A percentile compares a stretch with the other conserved stretches of the same genome.
Conservation (phyloP, 768 basidiomycete genomes). For the Hysterangium stoloniferum region DNA sequence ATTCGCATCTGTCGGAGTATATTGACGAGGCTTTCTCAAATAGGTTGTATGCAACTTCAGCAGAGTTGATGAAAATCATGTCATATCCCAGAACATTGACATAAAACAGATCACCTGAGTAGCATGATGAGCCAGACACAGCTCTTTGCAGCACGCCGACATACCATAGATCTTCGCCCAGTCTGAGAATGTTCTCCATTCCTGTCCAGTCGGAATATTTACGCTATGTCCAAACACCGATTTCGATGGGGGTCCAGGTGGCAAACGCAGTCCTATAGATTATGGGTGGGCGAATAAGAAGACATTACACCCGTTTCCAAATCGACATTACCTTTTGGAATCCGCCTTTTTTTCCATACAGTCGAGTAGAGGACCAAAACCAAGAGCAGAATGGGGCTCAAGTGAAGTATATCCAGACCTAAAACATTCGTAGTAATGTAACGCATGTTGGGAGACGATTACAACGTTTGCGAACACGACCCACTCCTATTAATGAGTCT, state of each 20-base stretch:
- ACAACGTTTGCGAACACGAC: too few relatives aligned
- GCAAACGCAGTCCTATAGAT: too few relatives aligned
- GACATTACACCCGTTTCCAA: too few relatives aligned
- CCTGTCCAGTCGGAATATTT: background rate
- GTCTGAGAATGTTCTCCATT: background rate
- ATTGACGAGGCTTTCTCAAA: background rate
- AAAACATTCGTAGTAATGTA: too few relatives aligned
- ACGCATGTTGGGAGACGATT: too few relatives aligned
- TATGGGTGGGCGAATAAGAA: too few relatives aligned
- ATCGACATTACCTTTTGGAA: too few relatives aligned
- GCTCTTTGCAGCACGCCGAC: background rate
- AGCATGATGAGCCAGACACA: background rate
- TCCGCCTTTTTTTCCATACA: too few relatives aligned
- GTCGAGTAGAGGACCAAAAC: too few relatives aligned
- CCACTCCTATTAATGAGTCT: too few relatives aligned
- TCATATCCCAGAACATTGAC: background rate
- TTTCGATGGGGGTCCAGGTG: background rate
- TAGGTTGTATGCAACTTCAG: background rate
- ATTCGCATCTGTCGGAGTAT: background rate
- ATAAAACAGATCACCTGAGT: background rate
- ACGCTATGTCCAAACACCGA: background rate
- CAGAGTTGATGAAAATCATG: background rate
- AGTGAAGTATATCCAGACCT: too few relatives aligned
- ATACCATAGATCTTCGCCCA: constrained; percentile 1
- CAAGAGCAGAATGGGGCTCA: too few relatives aligned